Evolutionary conservation across 768 basidiomycete species (phyloP).

Genomic region (Termitomyces sp.): DNA sequence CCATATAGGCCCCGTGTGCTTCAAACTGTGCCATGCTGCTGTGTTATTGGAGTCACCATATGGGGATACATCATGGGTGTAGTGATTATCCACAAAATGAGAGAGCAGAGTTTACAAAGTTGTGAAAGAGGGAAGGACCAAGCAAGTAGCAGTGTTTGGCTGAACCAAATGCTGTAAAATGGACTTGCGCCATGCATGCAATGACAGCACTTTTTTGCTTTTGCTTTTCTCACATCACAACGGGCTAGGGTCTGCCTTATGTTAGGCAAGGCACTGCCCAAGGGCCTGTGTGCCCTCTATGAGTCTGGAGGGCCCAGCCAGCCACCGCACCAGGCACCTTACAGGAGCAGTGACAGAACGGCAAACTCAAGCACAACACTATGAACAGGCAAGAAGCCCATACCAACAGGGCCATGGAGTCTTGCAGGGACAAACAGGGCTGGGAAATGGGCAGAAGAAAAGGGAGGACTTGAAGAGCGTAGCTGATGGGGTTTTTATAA

Average conservation of each 20-base stretch:
- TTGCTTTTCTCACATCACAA: background rate
- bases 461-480: conserved; percentile 1
- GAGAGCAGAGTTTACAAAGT: too few species aligned
- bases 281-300: conserved; percentile 65
- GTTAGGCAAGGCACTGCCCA: conserved; percentile 78
- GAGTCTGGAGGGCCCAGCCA: conserved; percentile 21
- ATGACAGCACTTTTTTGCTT: background rate
- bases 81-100: too few species aligned
- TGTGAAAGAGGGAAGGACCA: too few species aligned
- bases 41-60: too few species aligned
- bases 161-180: background rate
- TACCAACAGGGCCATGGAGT: conserved; percentile 10
- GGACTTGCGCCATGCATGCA: background rate
- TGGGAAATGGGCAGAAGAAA: background rate
- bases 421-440: background rate
- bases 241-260: conserved; percentile 24
- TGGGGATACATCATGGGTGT: too few species aligned
- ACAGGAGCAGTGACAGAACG: background rate
- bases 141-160: background rate
- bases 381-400: background rate
- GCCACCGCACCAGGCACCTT: conserved; percentile 21
- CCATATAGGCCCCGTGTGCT: background rate
- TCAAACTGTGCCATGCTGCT: conserved; percentile 1
- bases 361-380: background rate
- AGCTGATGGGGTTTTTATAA: conserved; percentile 5